Conservation (phyloP, 1,139 yeast genomes). For the Zygoascus sp. region DNA sequence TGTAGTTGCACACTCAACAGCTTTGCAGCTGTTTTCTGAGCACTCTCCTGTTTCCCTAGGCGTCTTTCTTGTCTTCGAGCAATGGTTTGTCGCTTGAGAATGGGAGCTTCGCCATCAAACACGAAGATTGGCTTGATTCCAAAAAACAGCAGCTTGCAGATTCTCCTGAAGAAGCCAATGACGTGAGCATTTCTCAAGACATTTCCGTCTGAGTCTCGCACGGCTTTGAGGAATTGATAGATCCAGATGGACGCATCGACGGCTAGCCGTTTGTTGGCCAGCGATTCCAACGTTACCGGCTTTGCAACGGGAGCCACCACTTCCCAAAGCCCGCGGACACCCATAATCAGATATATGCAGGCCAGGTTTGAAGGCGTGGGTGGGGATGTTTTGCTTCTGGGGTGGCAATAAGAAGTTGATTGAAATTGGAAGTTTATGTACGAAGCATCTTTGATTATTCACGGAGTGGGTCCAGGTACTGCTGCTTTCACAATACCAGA, state of each 20-base stretch:
- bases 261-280: conserved; percentile 71
- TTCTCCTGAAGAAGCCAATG: conserved; percentile 89
- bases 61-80: conserved; percentile 64
- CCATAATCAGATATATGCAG: conserved; percentile 49
- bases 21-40: conserved; percentile 72
- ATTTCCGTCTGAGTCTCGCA: conserved; percentile 80
- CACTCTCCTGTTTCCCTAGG: conserved; percentile 67
- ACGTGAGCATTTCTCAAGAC: conserved; percentile 77
- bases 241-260: conserved; percentile 99
- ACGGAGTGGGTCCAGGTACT: no score
- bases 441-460: no score
- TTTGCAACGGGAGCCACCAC: conserved; percentile 84
- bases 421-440: not conserved
- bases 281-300: conserved; percentile 84
- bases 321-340: conserved; percentile 94
- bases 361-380: not conserved
- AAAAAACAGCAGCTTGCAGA: conserved; percentile 81
- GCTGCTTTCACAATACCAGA: no score
- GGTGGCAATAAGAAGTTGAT: not conserved
- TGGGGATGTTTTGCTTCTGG: not conserved
- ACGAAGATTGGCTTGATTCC: conserved; percentile 93
- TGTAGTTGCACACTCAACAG: conserved; percentile 78
- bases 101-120: conserved; percentile 97
- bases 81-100: conserved; percentile 72
- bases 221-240: conserved; percentile 93